Percentiles rank a stretch among this genome's conserved stretches.
phyloP scores from a whole-genome alignment of 805 yeast species.

The Helenozyma rhizophorensis region DNA sequence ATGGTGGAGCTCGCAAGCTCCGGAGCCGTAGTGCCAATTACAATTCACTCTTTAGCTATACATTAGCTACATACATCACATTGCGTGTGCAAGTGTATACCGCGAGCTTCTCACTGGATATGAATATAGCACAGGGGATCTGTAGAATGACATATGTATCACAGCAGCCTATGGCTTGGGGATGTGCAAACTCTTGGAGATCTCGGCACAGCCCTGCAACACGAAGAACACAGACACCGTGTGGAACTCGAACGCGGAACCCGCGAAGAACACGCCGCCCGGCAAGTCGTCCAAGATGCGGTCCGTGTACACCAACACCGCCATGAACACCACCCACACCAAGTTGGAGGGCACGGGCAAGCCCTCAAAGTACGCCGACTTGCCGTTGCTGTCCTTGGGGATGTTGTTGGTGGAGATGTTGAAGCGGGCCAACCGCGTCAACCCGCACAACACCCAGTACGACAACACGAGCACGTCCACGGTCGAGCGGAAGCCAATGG shows the following conservation, averaged over 20 bases:
- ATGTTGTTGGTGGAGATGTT: slow-evolving; percentile 90
- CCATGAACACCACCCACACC: slow-evolving; percentile 69
- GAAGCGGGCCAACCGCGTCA: slow-evolving; percentile 90
- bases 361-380: slow-evolving; percentile 91
- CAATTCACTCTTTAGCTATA: too few species aligned
- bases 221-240: slow-evolving; percentile 60
- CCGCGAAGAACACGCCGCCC: slow-evolving; percentile 56
- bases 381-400: slow-evolving; percentile 86
- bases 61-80: too few species aligned
- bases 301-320: slow-evolving; percentile 52
- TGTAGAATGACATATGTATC: too few species aligned
- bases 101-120: too few species aligned
- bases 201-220: slow-evolving; percentile 85
- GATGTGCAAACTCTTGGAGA: slow-evolving; percentile 83
- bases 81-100: too few species aligned
- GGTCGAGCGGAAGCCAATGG: slow-evolving; percentile 84
- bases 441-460: slow-evolving; percentile 88
- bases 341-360: slow-evolving; percentile 91
- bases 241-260: slow-evolving; percentile 68
- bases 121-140: too few species aligned
- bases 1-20: too few species aligned
- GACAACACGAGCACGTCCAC: slow-evolving; percentile 71
- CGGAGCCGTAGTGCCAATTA: too few species aligned
- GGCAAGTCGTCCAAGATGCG: slow-evolving; percentile 56
- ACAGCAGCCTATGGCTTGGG: slow-evolving; percentile 78